phyloP scores from a whole-genome alignment of 2,329 filamentous ascomycete genomes.

The Botrytis hyacinthi region DNA sequence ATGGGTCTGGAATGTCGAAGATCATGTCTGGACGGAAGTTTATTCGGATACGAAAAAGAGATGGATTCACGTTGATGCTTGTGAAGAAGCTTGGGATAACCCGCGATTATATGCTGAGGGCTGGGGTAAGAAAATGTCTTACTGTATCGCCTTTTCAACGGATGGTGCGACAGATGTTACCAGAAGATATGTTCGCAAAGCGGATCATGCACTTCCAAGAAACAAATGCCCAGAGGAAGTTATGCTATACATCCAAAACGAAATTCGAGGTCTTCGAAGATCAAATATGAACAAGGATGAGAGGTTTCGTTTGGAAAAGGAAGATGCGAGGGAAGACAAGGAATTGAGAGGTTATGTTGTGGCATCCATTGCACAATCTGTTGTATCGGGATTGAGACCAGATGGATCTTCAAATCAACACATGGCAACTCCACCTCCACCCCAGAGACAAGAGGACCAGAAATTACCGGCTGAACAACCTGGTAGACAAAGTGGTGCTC shows the following conservation, averaged over 20 bases:
- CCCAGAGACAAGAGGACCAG: constrained; percentile 49
- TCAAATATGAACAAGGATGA: constrained; percentile 83
- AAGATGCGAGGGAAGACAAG: constrained; percentile 72
- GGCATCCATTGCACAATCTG: constrained; percentile 68
- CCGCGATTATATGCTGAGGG: constrained; percentile 89
- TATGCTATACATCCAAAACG: constrained; percentile 84
- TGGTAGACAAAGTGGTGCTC: constrained; percentile 50
- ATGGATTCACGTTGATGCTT: constrained; percentile 96
- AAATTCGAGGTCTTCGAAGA: constrained; percentile 82
- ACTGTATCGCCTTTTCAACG: constrained; percentile 94
- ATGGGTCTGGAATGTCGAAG: constrained; percentile 98
- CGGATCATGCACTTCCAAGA: constrained; percentile 69
- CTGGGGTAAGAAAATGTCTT: constrained; percentile 95
- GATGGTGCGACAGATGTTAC: constrained; percentile 73
- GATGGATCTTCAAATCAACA: constrained; percentile 26
- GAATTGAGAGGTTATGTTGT: constrained; percentile 75
- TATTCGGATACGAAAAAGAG: constrained; percentile 91
- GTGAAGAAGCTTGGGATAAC: constrained; percentile 94
- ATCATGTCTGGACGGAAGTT: constrained; percentile 96
- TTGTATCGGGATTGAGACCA: constrained; percentile 42
- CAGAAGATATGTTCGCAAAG: constrained; percentile 67
- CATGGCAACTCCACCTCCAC: constrained; percentile 17
- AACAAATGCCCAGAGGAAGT: constrained; percentile 84
- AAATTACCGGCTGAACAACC: constrained; percentile 61
- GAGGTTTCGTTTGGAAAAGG: constrained; percentile 75